Evolutionary conservation across 768 basidiomycete species (phyloP), one percentile per base, ranked within the genome.

Genomic region (Boletus vermiculosoides): DNA sequence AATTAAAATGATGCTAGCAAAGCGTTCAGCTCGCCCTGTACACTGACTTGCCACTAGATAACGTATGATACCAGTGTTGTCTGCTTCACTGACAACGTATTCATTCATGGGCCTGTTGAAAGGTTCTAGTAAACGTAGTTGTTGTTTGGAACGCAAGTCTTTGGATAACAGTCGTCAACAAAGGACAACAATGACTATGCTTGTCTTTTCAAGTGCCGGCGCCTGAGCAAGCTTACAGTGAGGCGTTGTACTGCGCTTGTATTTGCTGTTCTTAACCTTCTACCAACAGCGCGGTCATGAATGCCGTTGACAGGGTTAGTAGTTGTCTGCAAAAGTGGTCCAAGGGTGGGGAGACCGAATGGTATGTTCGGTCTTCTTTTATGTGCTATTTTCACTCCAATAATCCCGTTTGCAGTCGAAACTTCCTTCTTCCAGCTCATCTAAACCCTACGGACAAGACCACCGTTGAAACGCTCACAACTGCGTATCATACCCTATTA

Each of bases 401-500:
- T 60, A 48, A 56, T 63, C 50, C 60, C 49, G 39, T 52, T 34
- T 52, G 16, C 57, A 92, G 89, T 72, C 85, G 84, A 64, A 78
- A 78, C 65, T 79, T 85, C 51, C 76, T 91, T 62, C 74, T 79
- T 66, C 73, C 78, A 50, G 79, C 82, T 34, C 88, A 90, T 69
- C 80, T 80, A 57, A 83, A 82, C 68, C 80, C 81, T 20, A 72
- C 79, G 55, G 80, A 85, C 71, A 71, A 80, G 5, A 76, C 74
- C 34, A 80, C 74, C 52, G 65, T 78, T 54, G 86, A 85, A 64
- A 73, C 80, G 23, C 77, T 92, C 36, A 81, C 82, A 13, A 86
- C 85, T 15, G 80, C 79, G 4, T 92, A 91, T 66, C 83, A 90
- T 64, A 82, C 87, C 5, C 78, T 92, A 42, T 64, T 91, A 12